Evolutionary conservation across 768 basidiomycete genomes (phyloP), one percentile per base, ranked within the genome.

Genomic region (Mycena sanguinolenta): DNA sequence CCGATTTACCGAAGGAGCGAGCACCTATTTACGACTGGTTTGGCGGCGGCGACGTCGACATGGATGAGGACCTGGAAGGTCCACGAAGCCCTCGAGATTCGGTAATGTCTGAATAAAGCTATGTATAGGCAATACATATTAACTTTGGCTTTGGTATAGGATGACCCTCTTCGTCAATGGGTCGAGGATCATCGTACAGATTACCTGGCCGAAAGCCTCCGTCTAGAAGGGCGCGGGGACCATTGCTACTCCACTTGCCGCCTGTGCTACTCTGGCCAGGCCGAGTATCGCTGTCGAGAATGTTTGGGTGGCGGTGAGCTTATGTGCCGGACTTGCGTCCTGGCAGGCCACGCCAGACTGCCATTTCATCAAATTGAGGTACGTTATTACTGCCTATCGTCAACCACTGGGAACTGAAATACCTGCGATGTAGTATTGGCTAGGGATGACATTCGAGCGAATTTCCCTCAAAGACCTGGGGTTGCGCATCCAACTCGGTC

Each of bases 401-500:
- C 9, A 9, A 6, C 32, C 19, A 13, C 21, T 34, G 13, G 2
- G 4, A n/a, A 4, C 8, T 54, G 39, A 39, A 7, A 9, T 46
- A n/a, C n/a, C n/a, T 7, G 8, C 25, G 19, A 9, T 4, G 1
- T 21, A 73, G 75, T 6, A 13, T 0, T 75, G 75, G 75, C 70
- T 36, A 21, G 70, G 72, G 3, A 4, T 10, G 4, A 54, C 58
- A 49, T 78, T 77, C 58, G 67, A 73, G 25, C 53, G 57, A 0
- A 52, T 55, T 1, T 54, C 65, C 0, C 60, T 82, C 17, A 79
- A 77, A 32, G 17, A 17, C 0, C 52, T 82, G 4, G 78, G 79
- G 10, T 65, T 80, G 2, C 73, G 73, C 0, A 71, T 80, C n/a
- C 79, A 81, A 44, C 73, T 82, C 0, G 79, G 79, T 0, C 82